A percentile compares a stretch with the other conserved stretches of the same genome.
These are phyloP conservation scores for Filobasidium wieringae DNA, from an alignment of 768 basidiomycete genomes.

Conservation along the genomic window DNA sequence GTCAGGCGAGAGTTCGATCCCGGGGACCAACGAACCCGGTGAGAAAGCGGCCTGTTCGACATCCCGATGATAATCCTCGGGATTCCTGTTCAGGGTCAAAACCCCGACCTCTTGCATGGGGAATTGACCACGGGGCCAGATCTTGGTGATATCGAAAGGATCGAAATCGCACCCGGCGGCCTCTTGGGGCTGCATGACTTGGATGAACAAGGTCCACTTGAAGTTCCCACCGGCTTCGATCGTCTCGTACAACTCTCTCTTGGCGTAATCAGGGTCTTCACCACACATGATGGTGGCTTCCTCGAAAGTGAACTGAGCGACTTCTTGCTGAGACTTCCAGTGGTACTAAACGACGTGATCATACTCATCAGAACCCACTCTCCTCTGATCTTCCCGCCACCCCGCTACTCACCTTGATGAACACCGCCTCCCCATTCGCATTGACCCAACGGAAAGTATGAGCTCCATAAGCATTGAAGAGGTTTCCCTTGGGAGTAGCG, in stretches of 20 bases:
- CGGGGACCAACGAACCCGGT: slow-evolving; percentile 34
- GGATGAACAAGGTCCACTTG: slow-evolving; percentile 31
- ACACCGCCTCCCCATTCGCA: slow-evolving; percentile 20
- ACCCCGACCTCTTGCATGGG: slow-evolving; percentile 31
- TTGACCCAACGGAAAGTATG: slow-evolving; percentile 32
- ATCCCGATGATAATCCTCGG: slow-evolving; percentile 33
- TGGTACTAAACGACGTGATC: slow-evolving; percentile 21
- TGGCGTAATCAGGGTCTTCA: slow-evolving; percentile 34
- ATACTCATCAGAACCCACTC: too few relatives aligned
- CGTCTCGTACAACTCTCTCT: slow-evolving; percentile 32
- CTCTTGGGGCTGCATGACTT: slow-evolving; percentile 34
- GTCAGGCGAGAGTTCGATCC: slow-evolving; percentile 34
- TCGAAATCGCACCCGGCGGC: slow-evolving; percentile 24
- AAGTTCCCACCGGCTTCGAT: slow-evolving; percentile 27
- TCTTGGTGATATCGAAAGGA: slow-evolving; percentile 30
- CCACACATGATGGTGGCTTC: slow-evolving; percentile 25
- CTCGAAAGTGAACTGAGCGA: slow-evolving; percentile 28
- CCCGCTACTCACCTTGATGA: slow-evolving; percentile 23
- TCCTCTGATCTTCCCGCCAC: background rate
- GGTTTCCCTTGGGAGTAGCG: slow-evolving; percentile 25
- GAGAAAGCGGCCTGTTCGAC: slow-evolving; percentile 34
- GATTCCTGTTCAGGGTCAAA: slow-evolving; percentile 28
- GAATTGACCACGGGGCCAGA: slow-evolving; percentile 23
- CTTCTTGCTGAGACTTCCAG: slow-evolving; percentile 22
- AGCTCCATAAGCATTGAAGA: slow-evolving; percentile 24